Conservation (phyloP, 176 grass and related monocot species). For the Triticum timopheevii region DNA sequence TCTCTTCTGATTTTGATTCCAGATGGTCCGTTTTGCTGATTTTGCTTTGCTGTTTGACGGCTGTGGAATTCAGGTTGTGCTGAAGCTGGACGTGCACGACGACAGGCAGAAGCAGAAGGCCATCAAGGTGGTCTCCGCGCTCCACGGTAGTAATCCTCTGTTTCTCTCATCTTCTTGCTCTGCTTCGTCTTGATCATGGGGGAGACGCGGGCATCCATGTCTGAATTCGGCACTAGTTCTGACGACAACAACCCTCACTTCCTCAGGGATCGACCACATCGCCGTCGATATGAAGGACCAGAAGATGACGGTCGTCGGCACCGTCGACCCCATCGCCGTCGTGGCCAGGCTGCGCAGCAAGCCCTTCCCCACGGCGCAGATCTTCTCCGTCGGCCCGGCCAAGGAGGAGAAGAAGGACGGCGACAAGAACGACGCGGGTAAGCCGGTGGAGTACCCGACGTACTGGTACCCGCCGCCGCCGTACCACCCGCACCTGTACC, state of each 20-base stretch:
- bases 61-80: conserved; percentile 32
- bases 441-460: background rate
- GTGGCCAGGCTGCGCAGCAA: conserved; percentile 49
- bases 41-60: too few species aligned
- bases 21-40: background rate
- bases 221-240: background rate
- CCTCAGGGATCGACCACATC: conserved; percentile 60
- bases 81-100: conserved; percentile 84
- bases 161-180: background rate
- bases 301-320: conserved; percentile 70
- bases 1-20: background rate
- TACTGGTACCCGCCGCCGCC: background rate
- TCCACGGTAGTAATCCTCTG: conserved; percentile 31
- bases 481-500: background rate
- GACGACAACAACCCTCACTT: background rate
- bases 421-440: background rate
- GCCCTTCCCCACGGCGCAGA: conserved; percentile 10
- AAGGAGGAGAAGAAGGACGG: conserved; percentile 60
- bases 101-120: conserved; percentile 82
- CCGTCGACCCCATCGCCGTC: conserved; percentile 51
- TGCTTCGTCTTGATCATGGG: background rate
- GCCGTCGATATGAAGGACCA: conserved; percentile 61
- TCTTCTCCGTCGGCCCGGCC: conserved; percentile 60
- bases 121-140: conserved; percentile 54
- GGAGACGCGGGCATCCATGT: background rate